Evolutionary conservation across 345 rosid genomes (phyloP), one percentile per base, ranked within the genome.

Genomic region (Eucalyptus polyanthemos): DNA sequence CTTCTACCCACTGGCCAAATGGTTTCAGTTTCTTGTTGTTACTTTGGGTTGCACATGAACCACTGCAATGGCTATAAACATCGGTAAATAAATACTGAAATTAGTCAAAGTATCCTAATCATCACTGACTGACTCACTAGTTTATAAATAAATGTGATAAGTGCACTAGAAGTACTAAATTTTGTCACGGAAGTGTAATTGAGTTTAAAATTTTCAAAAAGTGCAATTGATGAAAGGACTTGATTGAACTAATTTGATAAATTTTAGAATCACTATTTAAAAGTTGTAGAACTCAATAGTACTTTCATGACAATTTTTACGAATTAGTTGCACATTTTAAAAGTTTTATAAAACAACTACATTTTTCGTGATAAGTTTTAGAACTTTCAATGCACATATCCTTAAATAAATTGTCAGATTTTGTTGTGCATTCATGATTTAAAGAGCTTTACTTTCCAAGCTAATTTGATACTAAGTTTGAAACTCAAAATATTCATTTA

Each of bases 101-200:
- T 40, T 40, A 40, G 42, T 40, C 42, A 40, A 60, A 60, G 27
- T n/a, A 60, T 60, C 67, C 27, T 60, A 65, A 7, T 31, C 76
- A 15, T 31, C 21, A 65, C 0, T 2, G 9, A 65, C 0, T 7
- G 17, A 29, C 21, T 60, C 9, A 27, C 31, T 13, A 60, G 69
- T 60, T 60, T 60, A 60, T 60, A 27, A 60, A 27, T 27, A 27
- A 60, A 60, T 60, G 0, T 22, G 62, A 56, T 24, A 60, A 25
- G 69, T 12, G 31, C 27, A 60, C 4, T 60, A 1, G 2, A 25
- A 60, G 31, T 60, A 12, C 31, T 3, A 60, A 25, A 60, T 12
- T 25, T 60, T 27, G 7, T 60, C n/a, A 11, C 0, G 1, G 1
- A 60, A 60, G 14, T 6, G n/a, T 27, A 11, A 60, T 56, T 24